Percentiles rank a stretch among this genome's conserved stretches.
Evolutionary conservation across 495 filamentous ascomycete genomes (phyloP).

Genomic region (Penicillium lividum): DNA sequence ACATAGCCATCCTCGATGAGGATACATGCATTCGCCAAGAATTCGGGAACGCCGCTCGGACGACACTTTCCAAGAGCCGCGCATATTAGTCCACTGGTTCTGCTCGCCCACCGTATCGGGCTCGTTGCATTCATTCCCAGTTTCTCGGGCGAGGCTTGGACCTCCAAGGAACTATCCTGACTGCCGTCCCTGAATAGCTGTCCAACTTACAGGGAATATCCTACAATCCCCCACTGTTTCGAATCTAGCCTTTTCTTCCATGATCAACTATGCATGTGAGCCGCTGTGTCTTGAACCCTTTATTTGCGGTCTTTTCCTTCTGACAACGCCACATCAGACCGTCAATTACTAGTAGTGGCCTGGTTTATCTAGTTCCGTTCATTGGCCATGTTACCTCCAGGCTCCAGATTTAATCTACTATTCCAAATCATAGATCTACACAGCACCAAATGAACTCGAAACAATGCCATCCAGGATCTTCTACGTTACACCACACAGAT

Average conservation of each 20-base stretch:
- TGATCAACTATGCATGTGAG: constrained; percentile 3
- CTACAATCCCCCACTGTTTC: neutral
- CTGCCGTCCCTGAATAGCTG: neutral
- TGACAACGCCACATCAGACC: neutral
- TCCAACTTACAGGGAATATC: neutral
- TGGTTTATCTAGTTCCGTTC: neutral
- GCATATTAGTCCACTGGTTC: neutral
- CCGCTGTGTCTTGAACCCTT: neutral
- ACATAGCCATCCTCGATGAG: neutral
- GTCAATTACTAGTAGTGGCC: neutral
- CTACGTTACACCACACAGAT: constrained; percentile 4
- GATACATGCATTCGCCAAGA: neutral
- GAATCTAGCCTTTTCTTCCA: neutral
- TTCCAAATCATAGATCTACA: neutral
- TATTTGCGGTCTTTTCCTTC: neutral
- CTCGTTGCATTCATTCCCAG: constrained; percentile 16
- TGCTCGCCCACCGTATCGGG: constrained; percentile 9
- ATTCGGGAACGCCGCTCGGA: constrained; percentile 14
- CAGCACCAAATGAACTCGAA: neutral
- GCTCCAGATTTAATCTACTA: neutral
- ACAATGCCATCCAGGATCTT: neutral
- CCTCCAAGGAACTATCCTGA: neutral
- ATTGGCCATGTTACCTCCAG: neutral
- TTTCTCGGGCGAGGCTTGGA: neutral
- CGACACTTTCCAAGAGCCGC: constrained; percentile 14